Evolutionary conservation across 1,139 yeast species (phyloP).

Genomic region (Debaryomycetaceae sp.): DNA sequence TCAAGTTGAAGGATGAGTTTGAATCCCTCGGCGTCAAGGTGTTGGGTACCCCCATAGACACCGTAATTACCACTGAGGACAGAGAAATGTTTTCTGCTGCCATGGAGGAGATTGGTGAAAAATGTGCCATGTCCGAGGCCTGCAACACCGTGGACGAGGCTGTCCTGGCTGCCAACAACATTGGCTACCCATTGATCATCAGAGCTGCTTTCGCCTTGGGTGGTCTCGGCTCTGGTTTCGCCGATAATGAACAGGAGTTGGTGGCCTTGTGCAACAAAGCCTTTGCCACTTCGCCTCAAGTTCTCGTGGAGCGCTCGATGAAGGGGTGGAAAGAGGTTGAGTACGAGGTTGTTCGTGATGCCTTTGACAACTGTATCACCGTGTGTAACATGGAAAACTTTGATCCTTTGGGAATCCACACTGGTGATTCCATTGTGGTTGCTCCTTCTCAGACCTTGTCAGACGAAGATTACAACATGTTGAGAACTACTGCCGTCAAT

Average conservation of each 20-base stretch:
- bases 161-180: constrained; percentile 72
- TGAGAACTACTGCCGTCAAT: constrained; percentile 95
- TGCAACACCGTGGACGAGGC: constrained; percentile 80
- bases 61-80: constrained; percentile 95
- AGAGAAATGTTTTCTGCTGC: constrained; percentile 93
- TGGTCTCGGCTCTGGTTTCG: constrained; percentile 98
- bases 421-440: constrained; percentile 98
- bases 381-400: constrained; percentile 99
- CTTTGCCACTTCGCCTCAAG: constrained; percentile 94
- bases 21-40: constrained; percentile 89
- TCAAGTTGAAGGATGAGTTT: constrained; percentile 89
- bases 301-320: constrained; percentile 92
- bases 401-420: constrained; percentile 97
- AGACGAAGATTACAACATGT: constrained; percentile 97
- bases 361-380: constrained; percentile 95
- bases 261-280: constrained; percentile 84
- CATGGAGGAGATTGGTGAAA: constrained; percentile 91
- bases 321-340: constrained; percentile 99
- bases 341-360: constrained; percentile 98
- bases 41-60: constrained; percentile 93
- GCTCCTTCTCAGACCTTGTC: constrained; percentile 98
- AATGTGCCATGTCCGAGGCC: constrained; percentile 90
- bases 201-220: constrained; percentile 98
- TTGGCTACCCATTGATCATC: constrained; percentile 94
- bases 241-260: constrained; percentile 83